Evolutionary conservation across 306 rosid genomes (phyloP).

Genomic region (Oxytropis ochrocephala): DNA sequence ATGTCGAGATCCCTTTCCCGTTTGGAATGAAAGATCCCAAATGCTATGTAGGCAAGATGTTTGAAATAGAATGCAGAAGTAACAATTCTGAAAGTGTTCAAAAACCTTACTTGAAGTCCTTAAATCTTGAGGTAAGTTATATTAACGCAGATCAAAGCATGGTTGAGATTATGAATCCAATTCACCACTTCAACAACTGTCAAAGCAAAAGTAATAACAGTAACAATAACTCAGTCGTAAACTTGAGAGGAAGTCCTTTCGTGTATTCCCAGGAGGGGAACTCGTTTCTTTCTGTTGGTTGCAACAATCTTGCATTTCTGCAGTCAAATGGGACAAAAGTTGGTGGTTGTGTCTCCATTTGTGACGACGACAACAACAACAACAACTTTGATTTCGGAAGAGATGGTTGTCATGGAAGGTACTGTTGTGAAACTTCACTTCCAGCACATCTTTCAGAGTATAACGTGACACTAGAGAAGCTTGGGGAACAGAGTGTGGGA

Average conservation of each 20-base stretch:
- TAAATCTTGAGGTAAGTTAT: neutral
- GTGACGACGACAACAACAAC: neutral
- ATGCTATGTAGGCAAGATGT: constrained; percentile 25
- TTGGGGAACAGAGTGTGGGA: neutral
- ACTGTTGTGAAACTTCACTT: constrained; percentile 16
- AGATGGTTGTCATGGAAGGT: constrained; percentile 5
- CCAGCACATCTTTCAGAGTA: neutral
- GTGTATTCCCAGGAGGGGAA: neutral
- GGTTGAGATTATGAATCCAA: neutral
- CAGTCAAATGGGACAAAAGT: neutral
- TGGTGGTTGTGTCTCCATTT: constrained; percentile 31
- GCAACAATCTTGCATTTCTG: constrained; percentile 13
- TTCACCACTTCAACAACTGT: constrained; percentile 13
- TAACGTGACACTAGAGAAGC: neutral
- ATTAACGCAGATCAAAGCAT: neutral
- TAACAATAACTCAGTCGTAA: neutral
- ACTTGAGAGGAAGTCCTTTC: constrained; percentile 26
- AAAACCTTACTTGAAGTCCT: constrained; percentile 10
- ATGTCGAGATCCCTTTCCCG: constrained; percentile 22
- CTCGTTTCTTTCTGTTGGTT: constrained; percentile 14
- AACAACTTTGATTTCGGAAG: neutral
- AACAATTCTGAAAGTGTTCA: neutral
- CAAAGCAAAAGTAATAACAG: too few species aligned
- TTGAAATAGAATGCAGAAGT: constrained; percentile 30
- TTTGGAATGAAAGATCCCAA: constrained; percentile 32